Evolutionary conservation across 1,284 basidiomycete genomes (phyloP).

Genomic region (Veloboletus limbatus): DNA sequence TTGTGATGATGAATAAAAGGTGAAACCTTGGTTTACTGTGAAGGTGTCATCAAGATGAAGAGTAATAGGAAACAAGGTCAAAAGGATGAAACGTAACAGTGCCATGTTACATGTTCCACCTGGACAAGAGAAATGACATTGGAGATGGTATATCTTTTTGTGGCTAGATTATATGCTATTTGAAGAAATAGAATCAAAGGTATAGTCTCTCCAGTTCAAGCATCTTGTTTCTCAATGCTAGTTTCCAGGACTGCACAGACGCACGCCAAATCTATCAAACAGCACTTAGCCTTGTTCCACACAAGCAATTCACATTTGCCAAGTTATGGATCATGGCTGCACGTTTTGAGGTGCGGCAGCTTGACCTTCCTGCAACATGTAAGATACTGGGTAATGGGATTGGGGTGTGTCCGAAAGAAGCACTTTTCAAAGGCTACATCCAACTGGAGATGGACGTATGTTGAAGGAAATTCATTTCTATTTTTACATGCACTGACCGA

Average conservation of each 20-base stretch:
- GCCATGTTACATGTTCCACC: constrained; percentile 97
- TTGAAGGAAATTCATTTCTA: constrained; percentile 4
- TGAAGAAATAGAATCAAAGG: constrained; percentile 94
- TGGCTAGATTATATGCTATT: constrained; percentile 98
- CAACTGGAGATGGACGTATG: constrained; percentile 86
- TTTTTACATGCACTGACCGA: constrained; percentile 11
- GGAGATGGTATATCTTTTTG: constrained; percentile 95
- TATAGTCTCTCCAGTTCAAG: constrained; percentile 31
- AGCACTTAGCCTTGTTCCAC: constrained; percentile 85
- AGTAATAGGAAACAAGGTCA: too few relatives aligned
- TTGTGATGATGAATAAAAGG: too few relatives aligned
- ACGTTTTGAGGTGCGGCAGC: constrained; percentile 85
- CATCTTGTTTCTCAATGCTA: constrained; percentile 7
- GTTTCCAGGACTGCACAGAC: constrained; percentile 71
- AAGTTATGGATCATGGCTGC: constrained; percentile 93
- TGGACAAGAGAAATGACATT: constrained; percentile 83
- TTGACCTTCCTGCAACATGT: constrained; percentile 82
- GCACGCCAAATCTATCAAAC: constrained; percentile 92
- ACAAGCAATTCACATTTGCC: constrained; percentile 96
- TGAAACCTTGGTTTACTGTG: too few relatives aligned
- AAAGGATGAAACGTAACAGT: too few relatives aligned
- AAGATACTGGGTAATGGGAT: constrained; percentile 90
- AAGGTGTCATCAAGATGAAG: too few relatives aligned
- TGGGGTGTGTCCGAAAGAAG: constrained; percentile 95
- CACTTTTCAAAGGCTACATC: constrained; percentile 91